Base-by-base conservation (phyloP, 148 eudicot genomes). In the Rhododendron simsii region DNA sequence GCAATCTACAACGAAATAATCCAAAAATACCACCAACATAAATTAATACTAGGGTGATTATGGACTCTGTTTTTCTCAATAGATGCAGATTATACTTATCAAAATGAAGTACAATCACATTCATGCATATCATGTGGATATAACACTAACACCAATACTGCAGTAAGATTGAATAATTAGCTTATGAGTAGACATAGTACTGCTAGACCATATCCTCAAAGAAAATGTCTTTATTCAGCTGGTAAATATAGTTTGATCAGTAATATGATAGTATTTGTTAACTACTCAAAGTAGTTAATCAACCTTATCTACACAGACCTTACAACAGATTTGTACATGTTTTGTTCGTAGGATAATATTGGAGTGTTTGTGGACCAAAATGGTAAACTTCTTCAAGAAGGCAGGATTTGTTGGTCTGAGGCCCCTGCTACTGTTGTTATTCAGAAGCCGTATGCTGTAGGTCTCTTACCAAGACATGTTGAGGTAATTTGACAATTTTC, bases 391-490 rank as follows among this genome's bases (percentile, higher is more conserved):
- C 94, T 96, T 63, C 96, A 93, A 85, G 99, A 94, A 87, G 99
- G 98, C 85, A 92, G 96, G 91, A 87, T 98, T 88, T 93, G 94
- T 90, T 98, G 99, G 99, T 98, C 98, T 53, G 99, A 98, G 89
- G 93, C 98, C 84, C 99, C 99, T 57, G 81, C 94, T 76, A 84
- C 92, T 85, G 88, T 98, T 85, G 90, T 92, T 44, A 96, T 93
- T 84, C 96, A 98, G 86, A 93, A 92, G 90, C 99, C 98, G 51
- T 98, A 98, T 89, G 96, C 94, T 83, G 85, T 95, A 86, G 99
- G 94, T 86, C 96, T 98, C 90, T 91, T 98, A 89, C 94, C 98
- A 67, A 95, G 96, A 86, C 96, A 98, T 88, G 86, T 98, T 83
- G 99, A 98, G 99, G 99, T 95, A 83, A 83, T 87, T 85, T 75